A percentile compares a stretch with the other conserved stretches of the same genome.
Evolutionary conservation across 2,329 filamentous ascomycete genomes (phyloP).

Genomic region (Blastomyces parvus): DNA sequence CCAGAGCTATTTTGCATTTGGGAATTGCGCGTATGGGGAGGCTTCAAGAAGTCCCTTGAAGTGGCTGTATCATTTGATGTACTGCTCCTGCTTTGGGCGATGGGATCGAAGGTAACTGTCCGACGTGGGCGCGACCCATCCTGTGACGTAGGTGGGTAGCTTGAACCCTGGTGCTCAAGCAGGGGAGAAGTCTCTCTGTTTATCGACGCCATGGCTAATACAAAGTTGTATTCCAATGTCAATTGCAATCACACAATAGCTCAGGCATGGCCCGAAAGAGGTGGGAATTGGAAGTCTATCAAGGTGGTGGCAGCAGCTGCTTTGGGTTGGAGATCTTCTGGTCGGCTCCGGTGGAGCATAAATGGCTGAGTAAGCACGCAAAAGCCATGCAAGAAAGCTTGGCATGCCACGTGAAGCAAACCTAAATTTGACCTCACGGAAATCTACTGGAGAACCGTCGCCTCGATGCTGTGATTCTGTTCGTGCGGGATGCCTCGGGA

Average conservation of each 20-base stretch:
- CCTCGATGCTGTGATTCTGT: too few relatives aligned
- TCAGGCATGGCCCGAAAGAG: background rate
- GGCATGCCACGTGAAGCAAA: background rate
- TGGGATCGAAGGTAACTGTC: constrained; percentile 41
- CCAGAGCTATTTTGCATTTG: constrained; percentile 23
- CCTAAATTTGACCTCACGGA: background rate
- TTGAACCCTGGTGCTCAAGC: constrained; percentile 27
- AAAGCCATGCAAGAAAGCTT: background rate
- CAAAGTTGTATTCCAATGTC: background rate
- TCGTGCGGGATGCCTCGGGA: too few relatives aligned
- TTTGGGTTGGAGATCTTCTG: too few relatives aligned
- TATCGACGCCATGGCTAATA: constrained; percentile 26
- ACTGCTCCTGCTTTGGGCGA: constrained; percentile 34
- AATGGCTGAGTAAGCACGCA: too few relatives aligned
- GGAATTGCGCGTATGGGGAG: constrained; percentile 32
- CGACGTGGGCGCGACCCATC: constrained; percentile 23
- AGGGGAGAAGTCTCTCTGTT: constrained; percentile 35
- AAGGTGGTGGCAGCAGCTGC: too few relatives aligned
- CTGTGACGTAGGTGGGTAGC: constrained; percentile 31
- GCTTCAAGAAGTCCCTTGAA: constrained; percentile 23
- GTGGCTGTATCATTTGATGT: constrained; percentile 14
- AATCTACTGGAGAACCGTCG: too few relatives aligned
- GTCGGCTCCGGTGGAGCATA: too few relatives aligned
- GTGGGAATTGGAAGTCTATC: background rate
- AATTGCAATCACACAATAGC: background rate